Conservation (phyloP, 768 basidiomycete genomes). For the Calocybe indica region DNA sequence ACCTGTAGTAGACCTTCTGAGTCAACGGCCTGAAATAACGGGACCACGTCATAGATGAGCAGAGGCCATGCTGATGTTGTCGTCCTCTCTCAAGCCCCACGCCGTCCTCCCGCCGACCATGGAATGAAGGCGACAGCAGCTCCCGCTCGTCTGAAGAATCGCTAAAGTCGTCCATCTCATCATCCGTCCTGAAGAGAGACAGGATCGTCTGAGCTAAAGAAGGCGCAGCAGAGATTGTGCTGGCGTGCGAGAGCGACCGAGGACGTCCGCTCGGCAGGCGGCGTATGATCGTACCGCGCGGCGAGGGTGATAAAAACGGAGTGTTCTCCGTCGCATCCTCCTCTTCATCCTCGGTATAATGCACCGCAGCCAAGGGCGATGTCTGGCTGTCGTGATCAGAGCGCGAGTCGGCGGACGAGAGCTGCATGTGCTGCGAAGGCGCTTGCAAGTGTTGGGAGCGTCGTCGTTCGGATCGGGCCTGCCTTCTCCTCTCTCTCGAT, state of each 20-base stretch:
- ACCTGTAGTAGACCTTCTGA: constrained; percentile 51
- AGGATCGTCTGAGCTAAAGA: constrained; percentile 65
- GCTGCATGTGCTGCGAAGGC: too few species aligned
- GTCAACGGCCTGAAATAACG: constrained; percentile 63
- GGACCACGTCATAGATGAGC: constrained; percentile 34
- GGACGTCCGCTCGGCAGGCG: too few species aligned
- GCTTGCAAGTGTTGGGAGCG: too few species aligned
- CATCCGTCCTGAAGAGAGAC: constrained; percentile 59
- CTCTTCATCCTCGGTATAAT: too few species aligned
- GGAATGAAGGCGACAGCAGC: constrained; percentile 3
- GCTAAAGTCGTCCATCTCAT: constrained; percentile 24
- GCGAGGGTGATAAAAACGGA: too few species aligned
- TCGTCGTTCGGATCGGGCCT: too few species aligned
- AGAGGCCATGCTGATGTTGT: constrained; percentile 15
- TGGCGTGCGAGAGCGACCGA: constrained; percentile 48
- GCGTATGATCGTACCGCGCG: too few species aligned
- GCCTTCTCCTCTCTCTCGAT: too few species aligned
- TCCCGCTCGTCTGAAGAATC: constrained; percentile 22
- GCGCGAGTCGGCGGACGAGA: too few species aligned
- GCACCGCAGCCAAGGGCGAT: too few species aligned
- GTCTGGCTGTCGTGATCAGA: too few species aligned
- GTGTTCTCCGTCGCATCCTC: too few species aligned
- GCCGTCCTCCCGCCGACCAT: constrained; percentile 2
- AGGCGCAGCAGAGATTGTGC: constrained; percentile 49
- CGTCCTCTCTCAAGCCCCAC: constrained; percentile 7